Evolutionary conservation across 495 filamentous ascomycete genomes (phyloP).

Genomic region (Saxispiralis lemnorum): DNA sequence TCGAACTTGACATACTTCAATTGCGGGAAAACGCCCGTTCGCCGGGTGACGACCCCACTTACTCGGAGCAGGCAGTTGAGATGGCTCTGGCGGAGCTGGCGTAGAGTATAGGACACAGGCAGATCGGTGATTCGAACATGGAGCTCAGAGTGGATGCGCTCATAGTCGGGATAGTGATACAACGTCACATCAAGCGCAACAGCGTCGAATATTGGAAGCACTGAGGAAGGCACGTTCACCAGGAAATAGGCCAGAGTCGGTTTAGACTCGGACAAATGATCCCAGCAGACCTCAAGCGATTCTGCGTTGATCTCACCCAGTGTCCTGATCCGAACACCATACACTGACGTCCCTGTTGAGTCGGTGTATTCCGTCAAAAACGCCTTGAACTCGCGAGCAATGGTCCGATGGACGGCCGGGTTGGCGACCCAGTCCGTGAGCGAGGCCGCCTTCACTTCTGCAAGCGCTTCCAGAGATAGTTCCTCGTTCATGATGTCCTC

Average conservation of each 20-base stretch:
- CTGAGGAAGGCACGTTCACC: conserved; percentile 83
- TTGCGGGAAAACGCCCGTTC: conserved; percentile 96
- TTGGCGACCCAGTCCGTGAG: conserved; percentile 84
- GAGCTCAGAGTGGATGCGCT: conserved; percentile 93
- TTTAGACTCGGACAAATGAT: conserved; percentile 72
- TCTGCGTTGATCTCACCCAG: conserved; percentile 94
- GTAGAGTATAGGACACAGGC: conserved; percentile 88
- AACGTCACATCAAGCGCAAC: conserved; percentile 91
- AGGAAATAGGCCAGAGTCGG: conserved; percentile 97
- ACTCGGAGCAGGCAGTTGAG: conserved; percentile 94
- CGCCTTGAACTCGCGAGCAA: conserved; percentile 89
- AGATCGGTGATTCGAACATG: conserved; percentile 94
- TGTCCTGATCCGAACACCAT: conserved; percentile 78
- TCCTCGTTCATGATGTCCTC: conserved; percentile 89
- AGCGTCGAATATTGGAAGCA: conserved; percentile 90
- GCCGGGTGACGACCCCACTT: conserved; percentile 83
- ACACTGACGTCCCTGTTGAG: conserved; percentile 70
- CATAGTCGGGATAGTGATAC: conserved; percentile 91
- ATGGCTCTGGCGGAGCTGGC: conserved; percentile 87
- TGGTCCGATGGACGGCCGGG: conserved; percentile 76
- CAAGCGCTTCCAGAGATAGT: conserved; percentile 74
- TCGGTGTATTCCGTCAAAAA: conserved; percentile 95
- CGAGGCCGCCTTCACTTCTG: conserved; percentile 84
- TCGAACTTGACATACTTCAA: conserved; percentile 96
- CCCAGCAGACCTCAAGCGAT: conserved; percentile 87